Evolutionary conservation across 2,329 filamentous ascomycete genomes (phyloP).

Genomic region (Sodiomyces alkalinus): DNA sequence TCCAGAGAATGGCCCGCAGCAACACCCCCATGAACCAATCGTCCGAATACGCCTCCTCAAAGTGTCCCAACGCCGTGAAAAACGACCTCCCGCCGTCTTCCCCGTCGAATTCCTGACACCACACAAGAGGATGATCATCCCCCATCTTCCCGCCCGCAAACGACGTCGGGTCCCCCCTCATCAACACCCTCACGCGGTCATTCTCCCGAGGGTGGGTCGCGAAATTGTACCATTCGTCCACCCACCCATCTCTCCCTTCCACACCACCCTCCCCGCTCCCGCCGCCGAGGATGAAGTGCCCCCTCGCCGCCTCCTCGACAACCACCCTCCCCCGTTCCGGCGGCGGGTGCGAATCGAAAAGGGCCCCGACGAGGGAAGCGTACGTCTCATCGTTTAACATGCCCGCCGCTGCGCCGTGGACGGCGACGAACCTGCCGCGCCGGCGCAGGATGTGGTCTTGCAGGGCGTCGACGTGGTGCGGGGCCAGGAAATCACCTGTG

Average conservation of each 20-base stretch:
- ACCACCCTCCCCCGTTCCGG: constrained; percentile 17
- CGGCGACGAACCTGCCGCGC: constrained; percentile 22
- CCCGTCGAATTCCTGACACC: constrained; percentile 23
- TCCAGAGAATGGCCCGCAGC: constrained; percentile 5
- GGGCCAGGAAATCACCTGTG: constrained; percentile 21
- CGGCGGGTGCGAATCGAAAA: constrained; percentile 21
- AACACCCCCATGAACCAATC: constrained; percentile 8
- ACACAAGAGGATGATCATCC: constrained; percentile 21
- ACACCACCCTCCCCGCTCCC: constrained; percentile 1
- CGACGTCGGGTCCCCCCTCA: constrained; percentile 18
- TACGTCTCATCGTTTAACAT: constrained; percentile 20
- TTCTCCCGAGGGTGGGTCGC: constrained; percentile 13
- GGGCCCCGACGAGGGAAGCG: constrained; percentile 19
- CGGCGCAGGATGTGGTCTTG: constrained; percentile 15
- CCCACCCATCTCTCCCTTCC: constrained; percentile 14
- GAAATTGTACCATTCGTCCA: constrained; percentile 30
- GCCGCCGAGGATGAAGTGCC: constrained; percentile 15
- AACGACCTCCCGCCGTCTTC: constrained; percentile 22
- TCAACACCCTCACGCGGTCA: constrained; percentile 16
- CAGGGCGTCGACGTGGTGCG: constrained; percentile 16
- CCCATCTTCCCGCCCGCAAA: constrained; percentile 21
- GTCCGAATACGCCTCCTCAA: constrained; percentile 21
- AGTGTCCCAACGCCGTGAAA: constrained; percentile 26
- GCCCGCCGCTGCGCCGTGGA: constrained; percentile 22
- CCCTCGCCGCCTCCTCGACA: constrained; percentile 11